Conservation (phyloP, 495 filamentous ascomycete genomes). For the Penicillium argentinense region DNA sequence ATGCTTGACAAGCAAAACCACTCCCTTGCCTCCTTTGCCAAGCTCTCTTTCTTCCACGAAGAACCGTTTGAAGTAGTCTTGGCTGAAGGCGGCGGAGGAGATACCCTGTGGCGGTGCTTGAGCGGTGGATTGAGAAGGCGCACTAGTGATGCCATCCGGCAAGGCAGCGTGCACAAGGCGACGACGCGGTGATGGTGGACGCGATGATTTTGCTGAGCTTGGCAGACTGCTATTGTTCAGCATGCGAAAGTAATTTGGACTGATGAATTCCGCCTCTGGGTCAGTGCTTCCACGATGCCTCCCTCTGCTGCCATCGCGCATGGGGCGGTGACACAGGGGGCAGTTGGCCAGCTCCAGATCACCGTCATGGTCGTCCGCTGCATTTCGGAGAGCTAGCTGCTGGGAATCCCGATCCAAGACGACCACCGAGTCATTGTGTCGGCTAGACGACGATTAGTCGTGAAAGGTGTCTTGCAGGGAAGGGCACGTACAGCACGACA, state of each 20-base stretch:
- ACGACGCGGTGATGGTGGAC: conserved; percentile 52
- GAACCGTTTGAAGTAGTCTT: conserved; percentile 85
- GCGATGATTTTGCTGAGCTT: conserved; percentile 47
- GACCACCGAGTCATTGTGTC: conserved; percentile 88
- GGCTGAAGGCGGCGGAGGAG: conserved; percentile 80
- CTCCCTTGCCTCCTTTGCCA: conserved; percentile 89
- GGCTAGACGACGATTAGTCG: conserved; percentile 50
- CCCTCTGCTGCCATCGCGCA: conserved; percentile 50
- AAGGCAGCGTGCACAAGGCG: conserved; percentile 51
- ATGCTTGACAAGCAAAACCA: conserved; percentile 88
- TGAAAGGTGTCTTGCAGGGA: neutral
- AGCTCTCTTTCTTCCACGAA: conserved; percentile 85
- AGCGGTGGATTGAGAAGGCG: conserved; percentile 50
- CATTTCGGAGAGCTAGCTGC: conserved; percentile 76
- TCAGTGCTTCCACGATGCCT: conserved; percentile 34
- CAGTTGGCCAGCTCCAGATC: conserved; percentile 63
- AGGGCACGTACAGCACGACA: conserved; percentile 48
- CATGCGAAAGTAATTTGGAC: conserved; percentile 92
- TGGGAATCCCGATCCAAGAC: conserved; percentile 83
- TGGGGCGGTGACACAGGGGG: conserved; percentile 83
- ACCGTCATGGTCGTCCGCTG: conserved; percentile 40
- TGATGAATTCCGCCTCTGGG: conserved; percentile 68
- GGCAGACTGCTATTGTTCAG: conserved; percentile 66
- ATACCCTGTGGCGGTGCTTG: conserved; percentile 62
- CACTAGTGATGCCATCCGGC: conserved; percentile 34